Evolutionary conservation across 2,329 filamentous ascomycete genomes (phyloP), one percentile per base, ranked within the genome.

Genomic region (Cercospora sojina): DNA sequence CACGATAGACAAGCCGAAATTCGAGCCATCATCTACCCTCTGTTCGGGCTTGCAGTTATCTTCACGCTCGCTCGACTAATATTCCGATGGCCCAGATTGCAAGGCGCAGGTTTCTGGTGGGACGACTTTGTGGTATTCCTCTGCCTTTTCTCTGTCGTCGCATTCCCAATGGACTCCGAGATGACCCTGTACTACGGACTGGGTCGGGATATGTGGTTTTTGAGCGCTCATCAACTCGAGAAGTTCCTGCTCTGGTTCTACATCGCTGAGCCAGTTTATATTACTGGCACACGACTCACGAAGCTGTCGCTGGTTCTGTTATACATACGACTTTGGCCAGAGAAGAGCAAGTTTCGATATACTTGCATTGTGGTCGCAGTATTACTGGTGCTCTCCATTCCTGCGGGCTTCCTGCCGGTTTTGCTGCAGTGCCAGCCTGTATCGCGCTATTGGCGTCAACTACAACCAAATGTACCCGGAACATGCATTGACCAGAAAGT

Each of bases 211-310:
- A 65, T 67, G 29, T 69, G 65, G 62, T 60, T 38, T 12, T 41
- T 69, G 6, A 58, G 20, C 8, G 56, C 43, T 7, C 16, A 65
- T 8, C 43, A 64, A 6, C 35, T 66, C 4, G 35, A 47, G 47
- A 25, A 61, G 20, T 67, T 69, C 32, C 16, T 63, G 3, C 31
- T 59, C n/a, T 69, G 67, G 67, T 67, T 65, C 56, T 69, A 69
- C 62, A 59, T 67, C n/a, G 56, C 31, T 16, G 59, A 63, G 27
- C 53, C 53, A 3, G 29, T 69, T 5, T 67, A 69, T 32, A 65
- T 59, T 23, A 23, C 58, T 13, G 65, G 53, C 16, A 65, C 61
- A n/a, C 49, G 60, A 13, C 29, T 62, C 16, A 69, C 67, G 25
- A 69, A 69, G 25, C 49, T 69, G 3, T 69, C 65, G 3, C 63